Evolutionary conservation across 2,329 filamentous ascomycete species (phyloP).

Genomic region (Uncinocarpus reesii): DNA sequence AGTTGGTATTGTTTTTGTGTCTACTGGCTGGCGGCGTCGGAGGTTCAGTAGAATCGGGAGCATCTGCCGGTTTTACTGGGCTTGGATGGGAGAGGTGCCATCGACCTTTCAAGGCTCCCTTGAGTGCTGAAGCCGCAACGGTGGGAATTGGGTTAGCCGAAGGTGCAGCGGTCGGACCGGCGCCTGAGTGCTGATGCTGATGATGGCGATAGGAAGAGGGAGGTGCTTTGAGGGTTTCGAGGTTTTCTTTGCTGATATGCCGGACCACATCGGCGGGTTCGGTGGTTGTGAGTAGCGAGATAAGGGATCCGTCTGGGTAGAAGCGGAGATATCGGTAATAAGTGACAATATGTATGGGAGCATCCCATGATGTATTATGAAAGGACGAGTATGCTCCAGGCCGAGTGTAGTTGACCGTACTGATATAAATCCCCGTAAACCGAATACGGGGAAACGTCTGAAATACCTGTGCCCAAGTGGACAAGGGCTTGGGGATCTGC

Average conservation of each 20-base stretch:
- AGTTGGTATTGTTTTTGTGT: constrained; percentile 1
- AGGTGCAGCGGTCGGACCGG: constrained; percentile 26
- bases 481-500: constrained; percentile 29
- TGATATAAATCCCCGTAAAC: constrained; percentile 94
- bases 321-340: constrained; percentile 97
- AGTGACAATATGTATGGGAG: constrained; percentile 84
- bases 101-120: constrained; percentile 54
- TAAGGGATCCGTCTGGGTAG: constrained; percentile 75
- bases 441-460: constrained; percentile 72
- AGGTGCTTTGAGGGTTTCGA: constrained; percentile 36
- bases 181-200: constrained; percentile 34
- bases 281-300: constrained; percentile 68
- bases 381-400: constrained; percentile 59
- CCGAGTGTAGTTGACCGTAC: constrained; percentile 88
- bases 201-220: constrained; percentile 28
- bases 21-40: constrained; percentile 18
- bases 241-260: constrained; percentile 61
- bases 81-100: constrained; percentile 50
- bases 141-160: constrained; percentile 28
- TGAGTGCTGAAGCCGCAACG: constrained; percentile 49
- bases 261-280: constrained; percentile 84
- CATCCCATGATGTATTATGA: constrained; percentile 61
- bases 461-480: constrained; percentile 57
- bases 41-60: constrained; percentile 14
- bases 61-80: background rate